Evolutionary conservation across 306 rosid species (phyloP).

Genomic region (Cucurbita ficifolia): DNA sequence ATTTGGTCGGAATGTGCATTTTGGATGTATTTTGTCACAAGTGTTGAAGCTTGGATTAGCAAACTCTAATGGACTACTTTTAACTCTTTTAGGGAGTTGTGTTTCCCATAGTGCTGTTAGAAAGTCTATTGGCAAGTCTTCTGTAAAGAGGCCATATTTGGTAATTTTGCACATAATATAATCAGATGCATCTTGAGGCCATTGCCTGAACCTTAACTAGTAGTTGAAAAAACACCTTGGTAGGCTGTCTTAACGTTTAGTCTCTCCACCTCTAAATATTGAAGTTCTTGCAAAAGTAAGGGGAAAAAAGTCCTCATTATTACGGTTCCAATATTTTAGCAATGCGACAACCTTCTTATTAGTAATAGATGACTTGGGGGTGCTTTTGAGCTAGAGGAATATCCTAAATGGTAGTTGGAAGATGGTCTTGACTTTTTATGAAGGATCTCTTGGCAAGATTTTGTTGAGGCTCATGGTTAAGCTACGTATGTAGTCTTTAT

Average conservation of each 20-base stretch:
- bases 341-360: background rate
- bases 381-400: background rate
- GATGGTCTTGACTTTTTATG: background rate
- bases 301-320: background rate
- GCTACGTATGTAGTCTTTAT: background rate
- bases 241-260: background rate
- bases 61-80: background rate
- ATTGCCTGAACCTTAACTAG: background rate
- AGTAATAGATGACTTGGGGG: background rate
- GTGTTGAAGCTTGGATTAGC: background rate
- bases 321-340: background rate
- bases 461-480: background rate
- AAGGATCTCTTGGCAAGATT: background rate
- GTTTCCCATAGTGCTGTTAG: background rate
- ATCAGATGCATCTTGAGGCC: background rate
- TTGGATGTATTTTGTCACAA: background rate
- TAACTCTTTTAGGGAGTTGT: background rate
- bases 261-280: background rate
- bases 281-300: background rate
- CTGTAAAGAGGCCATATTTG: background rate
- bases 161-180: background rate
- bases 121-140: background rate
- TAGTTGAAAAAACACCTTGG: background rate
- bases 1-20: background rate
- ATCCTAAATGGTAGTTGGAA: background rate